Percentiles rank a stretch among this genome's conserved stretches.
Conservation (phyloP, 257 asterid genomes). For the Gynochthodes officinalis region DNA sequence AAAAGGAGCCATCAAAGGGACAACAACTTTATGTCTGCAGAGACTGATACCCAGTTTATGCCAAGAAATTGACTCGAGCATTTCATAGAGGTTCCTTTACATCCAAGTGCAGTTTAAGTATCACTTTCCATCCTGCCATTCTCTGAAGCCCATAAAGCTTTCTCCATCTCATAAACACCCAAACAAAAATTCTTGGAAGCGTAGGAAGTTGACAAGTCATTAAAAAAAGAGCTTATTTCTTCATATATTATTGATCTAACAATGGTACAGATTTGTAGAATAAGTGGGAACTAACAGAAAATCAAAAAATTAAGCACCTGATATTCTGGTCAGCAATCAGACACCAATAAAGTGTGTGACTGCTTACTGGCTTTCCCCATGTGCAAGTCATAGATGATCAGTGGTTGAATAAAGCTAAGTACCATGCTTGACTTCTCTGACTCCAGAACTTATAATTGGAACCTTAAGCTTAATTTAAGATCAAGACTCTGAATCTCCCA, state of each 20-base stretch:
- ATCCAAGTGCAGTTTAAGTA: conserved; percentile 13
- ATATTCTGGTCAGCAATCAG: conserved; percentile 7
- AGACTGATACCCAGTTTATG: conserved; percentile 3
- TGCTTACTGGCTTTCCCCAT: background rate
- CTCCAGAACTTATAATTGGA: background rate
- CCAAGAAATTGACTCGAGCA: conserved; percentile 10
- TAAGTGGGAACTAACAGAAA: no score
- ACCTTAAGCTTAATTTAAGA: background rate
- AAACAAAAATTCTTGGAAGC: background rate
- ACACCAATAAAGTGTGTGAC: background rate
- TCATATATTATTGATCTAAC: background rate
- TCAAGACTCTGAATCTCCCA: background rate
- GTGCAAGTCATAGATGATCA: background rate
- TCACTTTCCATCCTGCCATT: conserved; percentile 13
- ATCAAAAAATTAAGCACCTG: no score
- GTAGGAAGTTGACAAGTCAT: background rate
- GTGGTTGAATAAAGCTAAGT: background rate
- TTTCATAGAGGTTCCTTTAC: background rate
- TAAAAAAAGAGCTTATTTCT: background rate
- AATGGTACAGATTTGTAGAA: background rate
- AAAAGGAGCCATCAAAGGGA: conserved; percentile 1
- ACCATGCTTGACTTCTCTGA: background rate
- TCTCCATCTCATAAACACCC: conserved; percentile 10
- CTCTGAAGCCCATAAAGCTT: conserved; percentile 6
- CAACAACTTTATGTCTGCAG: conserved; percentile 1